A percentile compares a stretch with the other conserved stretches of the same genome.
Conservation (phyloP, 129 eudicot genomes). For the Flaveria robusta region DNA sequence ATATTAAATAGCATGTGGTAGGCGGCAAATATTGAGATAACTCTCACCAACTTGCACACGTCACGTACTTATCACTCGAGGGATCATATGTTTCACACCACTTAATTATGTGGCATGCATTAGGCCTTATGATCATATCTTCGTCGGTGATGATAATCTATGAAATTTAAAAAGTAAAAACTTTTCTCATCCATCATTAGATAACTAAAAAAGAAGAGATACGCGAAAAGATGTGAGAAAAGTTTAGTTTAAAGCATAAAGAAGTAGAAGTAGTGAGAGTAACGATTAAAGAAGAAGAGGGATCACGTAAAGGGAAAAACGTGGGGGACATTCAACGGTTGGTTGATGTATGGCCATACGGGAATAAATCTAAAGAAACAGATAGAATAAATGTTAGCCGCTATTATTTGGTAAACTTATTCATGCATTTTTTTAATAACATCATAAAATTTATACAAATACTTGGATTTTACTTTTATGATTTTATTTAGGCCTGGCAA, state of each 20-base stretch:
- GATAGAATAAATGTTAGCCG: constrained; percentile 6
- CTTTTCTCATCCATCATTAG: too few species aligned
- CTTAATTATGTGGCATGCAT: constrained; percentile 4
- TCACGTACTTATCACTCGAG: constrained; percentile 21
- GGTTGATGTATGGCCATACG: constrained; percentile 7
- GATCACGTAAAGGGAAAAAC: neutral
- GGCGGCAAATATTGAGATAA: constrained; percentile 26
- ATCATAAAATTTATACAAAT: neutral
- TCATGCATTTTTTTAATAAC: neutral
- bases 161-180: too few species aligned
- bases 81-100: neutral
- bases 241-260: neutral
- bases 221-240: neutral
- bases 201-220: neutral
- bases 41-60: constrained; percentile 25
- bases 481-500: too few species aligned
- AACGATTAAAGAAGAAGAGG: neutral
- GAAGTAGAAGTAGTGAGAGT: neutral
- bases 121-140: neutral
- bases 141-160: too few species aligned
- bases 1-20: constrained; percentile 20
- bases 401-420: neutral
- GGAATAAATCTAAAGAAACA: neutral
- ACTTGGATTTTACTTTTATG: too few species aligned
- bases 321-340: neutral